Base-by-base conservation (phyloP, 371 early-diverging fungal genomes). In the Actinomortierella wolfii region DNA sequence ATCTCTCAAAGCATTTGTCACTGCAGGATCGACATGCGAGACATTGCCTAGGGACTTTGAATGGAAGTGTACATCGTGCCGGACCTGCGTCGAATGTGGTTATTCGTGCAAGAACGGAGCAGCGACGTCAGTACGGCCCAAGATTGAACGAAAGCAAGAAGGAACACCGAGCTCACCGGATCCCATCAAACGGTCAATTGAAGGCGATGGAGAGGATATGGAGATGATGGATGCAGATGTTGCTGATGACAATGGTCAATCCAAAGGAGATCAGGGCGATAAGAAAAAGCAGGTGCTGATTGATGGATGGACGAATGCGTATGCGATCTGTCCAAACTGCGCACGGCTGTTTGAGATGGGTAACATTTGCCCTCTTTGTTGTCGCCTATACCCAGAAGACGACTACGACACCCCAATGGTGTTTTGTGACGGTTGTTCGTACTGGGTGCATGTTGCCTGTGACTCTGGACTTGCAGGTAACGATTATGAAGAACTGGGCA, bases 401-500 rank as follows among this genome's bases (percentile, higher is more conserved):
- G 69, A 73, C 41, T 69, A 77, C 50, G 80, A 79, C 51, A 67
- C 79, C 25, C 79, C 71, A 39, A 83, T 84, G 83, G 79, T 83
- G 20, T 78, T 80, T 64, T 84, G 83, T 56, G 84, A 84, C 44
- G 68, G 79, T 5, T 84, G 84, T 43, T 66, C 68, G 2, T 56
- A 67, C 18, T 84, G 84, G 84, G 71, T 84, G 5, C 84, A 84
- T 63, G 57, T 77, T 2, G 74, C 67, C n/a, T 84, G 84, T 56
- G 84, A 84, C 21, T 61, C 64, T 2, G 51, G 58, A 0, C 58
- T 83, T 3, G 58, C 80, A 40, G 65, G 64, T 9, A 53, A 64
- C 1, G 73, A 78, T 26, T 71, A 78, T 14, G 69, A 71, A 20
- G 63, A 70, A 25, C 44, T 78, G 25, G 73, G 74, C 5, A 66